A percentile compares a stretch with the other conserved stretches of the same genome.
Evolutionary conservation across 2,329 filamentous ascomycete genomes (phyloP).

Genomic region (Neocucurbitaria cava): DNA sequence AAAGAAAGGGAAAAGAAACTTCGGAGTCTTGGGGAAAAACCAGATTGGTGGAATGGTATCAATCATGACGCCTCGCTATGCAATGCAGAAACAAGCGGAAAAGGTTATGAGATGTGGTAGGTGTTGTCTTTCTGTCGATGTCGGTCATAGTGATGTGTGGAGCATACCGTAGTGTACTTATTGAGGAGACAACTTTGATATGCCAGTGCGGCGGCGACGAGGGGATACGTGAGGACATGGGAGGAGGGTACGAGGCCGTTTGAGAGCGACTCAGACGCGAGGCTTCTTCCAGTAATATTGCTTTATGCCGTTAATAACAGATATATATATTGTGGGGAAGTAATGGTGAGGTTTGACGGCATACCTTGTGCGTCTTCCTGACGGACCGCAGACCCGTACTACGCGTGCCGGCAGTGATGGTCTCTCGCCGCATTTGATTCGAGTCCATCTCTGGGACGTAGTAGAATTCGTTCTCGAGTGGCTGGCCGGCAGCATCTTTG

Average conservation of each 20-base stretch:
- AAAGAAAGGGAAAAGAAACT: conserved; percentile 10
- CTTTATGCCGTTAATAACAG: conserved; percentile 48
- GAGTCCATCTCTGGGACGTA: conserved; percentile 88
- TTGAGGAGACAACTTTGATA: too few relatives aligned
- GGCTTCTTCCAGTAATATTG: conserved; percentile 77
- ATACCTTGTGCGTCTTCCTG: conserved; percentile 96
- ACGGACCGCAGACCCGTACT: conserved; percentile 90
- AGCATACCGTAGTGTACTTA: too few relatives aligned
- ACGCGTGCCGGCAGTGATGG: conserved; percentile 83
- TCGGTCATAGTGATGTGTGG: not conserved
- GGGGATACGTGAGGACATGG: not conserved
- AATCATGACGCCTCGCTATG: conserved; percentile 51
- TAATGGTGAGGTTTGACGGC: conserved; percentile 9
- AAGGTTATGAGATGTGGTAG: too few relatives aligned
- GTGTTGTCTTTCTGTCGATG: not conserved
- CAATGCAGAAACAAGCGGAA: conserved; percentile 25
- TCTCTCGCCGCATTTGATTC: conserved; percentile 78
- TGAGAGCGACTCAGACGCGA: conserved; percentile 35
- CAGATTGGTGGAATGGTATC: conserved; percentile 39
- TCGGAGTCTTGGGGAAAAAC: conserved; percentile 13
- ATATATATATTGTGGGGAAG: not conserved
- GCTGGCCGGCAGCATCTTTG: conserved; percentile 94
- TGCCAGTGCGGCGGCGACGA: not conserved
- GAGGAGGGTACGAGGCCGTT: not conserved
- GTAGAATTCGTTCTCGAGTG: conserved; percentile 95